Conservation (phyloP, 345 rosid genomes). For the Eucalyptus viminalis region DNA sequence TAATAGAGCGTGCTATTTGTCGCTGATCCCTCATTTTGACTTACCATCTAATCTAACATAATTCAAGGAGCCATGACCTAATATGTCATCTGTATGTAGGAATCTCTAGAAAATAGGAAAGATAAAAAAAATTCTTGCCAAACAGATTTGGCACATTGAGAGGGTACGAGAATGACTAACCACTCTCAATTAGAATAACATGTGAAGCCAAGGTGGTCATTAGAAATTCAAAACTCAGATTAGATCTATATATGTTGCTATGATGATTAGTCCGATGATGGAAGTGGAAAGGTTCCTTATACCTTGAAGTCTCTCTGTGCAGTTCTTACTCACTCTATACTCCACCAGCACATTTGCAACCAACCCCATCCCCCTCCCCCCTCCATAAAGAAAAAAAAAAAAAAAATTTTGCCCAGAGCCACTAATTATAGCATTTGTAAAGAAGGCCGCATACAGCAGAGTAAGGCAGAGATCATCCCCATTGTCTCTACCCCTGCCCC, state of each 20-base stretch:
- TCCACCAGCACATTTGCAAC: background rate
- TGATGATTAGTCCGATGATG: background rate
- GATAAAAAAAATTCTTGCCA: background rate
- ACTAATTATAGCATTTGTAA: background rate
- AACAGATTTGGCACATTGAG: background rate
- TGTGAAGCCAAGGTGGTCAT: background rate
- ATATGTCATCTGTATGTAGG: background rate
- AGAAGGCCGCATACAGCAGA: background rate
- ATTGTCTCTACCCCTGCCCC: background rate
- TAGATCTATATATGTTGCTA: background rate
- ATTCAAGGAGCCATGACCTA: background rate
- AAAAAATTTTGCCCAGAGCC: background rate
- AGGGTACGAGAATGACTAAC: background rate
- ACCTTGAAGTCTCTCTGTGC: background rate
- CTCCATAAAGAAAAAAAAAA: too few relatives aligned
- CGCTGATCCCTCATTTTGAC: background rate
- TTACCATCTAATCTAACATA: background rate
- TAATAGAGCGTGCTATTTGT: background rate
- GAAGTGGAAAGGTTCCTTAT: background rate
- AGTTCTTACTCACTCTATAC: background rate
- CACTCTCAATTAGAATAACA: background rate
- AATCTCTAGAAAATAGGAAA: background rate
- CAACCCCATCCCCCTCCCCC: accelerated
- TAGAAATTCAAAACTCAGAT: background rate
- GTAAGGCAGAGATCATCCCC: background rate